These are phyloP conservation scores for Helotiales sp. DNA, from an alignment of 2,329 filamentous ascomycete genomes.

Conservation along the genomic window DNA sequence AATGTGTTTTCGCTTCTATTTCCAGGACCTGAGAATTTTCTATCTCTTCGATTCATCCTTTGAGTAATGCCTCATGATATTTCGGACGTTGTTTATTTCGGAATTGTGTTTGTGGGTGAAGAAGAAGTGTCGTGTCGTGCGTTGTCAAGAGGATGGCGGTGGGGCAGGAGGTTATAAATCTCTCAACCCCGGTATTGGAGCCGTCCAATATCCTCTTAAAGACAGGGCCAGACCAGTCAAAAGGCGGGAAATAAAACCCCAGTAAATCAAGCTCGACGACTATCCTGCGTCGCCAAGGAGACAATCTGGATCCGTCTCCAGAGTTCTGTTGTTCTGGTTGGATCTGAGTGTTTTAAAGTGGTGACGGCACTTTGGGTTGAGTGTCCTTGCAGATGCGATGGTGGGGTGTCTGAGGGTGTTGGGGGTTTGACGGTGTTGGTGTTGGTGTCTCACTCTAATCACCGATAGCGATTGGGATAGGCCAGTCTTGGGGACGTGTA, in stretches of 20 bases:
- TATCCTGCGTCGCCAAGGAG: constrained; percentile 3
- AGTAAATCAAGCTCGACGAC: neutral
- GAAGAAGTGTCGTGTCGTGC: neutral
- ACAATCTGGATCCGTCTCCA: neutral
- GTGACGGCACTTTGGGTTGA: constrained; percentile 1
- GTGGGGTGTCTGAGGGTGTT: neutral
- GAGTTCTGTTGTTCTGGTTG: constrained; percentile 1
- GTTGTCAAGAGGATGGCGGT: constrained; percentile 9
- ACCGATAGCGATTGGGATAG: neutral
- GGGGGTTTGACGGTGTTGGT: too few species aligned
- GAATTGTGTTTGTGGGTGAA: neutral
- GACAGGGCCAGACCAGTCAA: neutral
- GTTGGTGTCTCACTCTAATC: constrained; percentile 8
- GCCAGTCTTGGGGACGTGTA: neutral
- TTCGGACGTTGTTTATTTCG: neutral
- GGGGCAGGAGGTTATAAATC: constrained; percentile 1
- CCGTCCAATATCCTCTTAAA: neutral
- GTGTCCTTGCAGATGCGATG: constrained; percentile 1
- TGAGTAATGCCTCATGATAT: neutral
- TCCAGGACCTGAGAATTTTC: neutral
- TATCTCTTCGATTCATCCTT: constrained; percentile 6
- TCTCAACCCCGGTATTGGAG: constrained; percentile 1
- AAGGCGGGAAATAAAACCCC: neutral
- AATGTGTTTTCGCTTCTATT: too few species aligned
- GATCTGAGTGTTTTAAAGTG: neutral